Conservation (phyloP, 108 stramenopile species). For the Discostella pseudostelligera region DNA sequence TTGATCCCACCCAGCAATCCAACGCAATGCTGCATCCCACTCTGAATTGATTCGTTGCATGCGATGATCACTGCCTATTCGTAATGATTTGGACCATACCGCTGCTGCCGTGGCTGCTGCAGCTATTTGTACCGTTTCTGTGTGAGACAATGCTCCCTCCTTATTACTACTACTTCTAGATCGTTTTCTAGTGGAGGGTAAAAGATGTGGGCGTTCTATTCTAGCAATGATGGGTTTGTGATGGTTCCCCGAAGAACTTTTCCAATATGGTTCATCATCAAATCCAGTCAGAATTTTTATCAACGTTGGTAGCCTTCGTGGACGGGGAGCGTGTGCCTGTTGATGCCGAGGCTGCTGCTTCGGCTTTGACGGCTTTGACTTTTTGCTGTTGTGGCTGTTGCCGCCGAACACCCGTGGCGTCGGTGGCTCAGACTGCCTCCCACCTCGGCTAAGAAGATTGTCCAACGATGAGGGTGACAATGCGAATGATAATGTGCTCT, state of each 20-base stretch:
- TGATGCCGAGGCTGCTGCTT: neutral
- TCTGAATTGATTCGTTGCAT: constrained; percentile 40
- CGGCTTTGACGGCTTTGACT: constrained; percentile 1
- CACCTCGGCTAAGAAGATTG: constrained; percentile 3
- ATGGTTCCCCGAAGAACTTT: neutral
- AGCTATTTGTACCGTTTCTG: constrained; percentile 33
- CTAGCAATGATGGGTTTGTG: constrained; percentile 25
- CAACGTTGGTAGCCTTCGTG: constrained; percentile 37
- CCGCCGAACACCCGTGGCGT: neutral
- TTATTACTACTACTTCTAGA: constrained; percentile 4
- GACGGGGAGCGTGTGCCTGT: constrained; percentile 13
- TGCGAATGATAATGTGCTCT: constrained; percentile 14
- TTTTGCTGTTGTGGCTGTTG: neutral
- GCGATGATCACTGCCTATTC: constrained; percentile 20
- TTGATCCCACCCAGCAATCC: constrained; percentile 48
- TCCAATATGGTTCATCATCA: constrained; percentile 33
- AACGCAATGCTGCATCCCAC: constrained; percentile 47
- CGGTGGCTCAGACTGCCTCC: neutral
- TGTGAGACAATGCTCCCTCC: constrained; percentile 13
- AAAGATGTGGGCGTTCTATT: constrained; percentile 21
- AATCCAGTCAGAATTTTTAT: constrained; percentile 50
- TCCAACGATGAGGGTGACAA: constrained; percentile 3
- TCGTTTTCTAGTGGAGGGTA: constrained; percentile 9
- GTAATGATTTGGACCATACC: constrained; percentile 24
- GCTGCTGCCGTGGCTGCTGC: constrained; percentile 39